A percentile compares a stretch with the other conserved stretches of the same genome.
Evolutionary conservation across 768 basidiomycete genomes (phyloP).

Genomic region (Leccinum pellstonianum): DNA sequence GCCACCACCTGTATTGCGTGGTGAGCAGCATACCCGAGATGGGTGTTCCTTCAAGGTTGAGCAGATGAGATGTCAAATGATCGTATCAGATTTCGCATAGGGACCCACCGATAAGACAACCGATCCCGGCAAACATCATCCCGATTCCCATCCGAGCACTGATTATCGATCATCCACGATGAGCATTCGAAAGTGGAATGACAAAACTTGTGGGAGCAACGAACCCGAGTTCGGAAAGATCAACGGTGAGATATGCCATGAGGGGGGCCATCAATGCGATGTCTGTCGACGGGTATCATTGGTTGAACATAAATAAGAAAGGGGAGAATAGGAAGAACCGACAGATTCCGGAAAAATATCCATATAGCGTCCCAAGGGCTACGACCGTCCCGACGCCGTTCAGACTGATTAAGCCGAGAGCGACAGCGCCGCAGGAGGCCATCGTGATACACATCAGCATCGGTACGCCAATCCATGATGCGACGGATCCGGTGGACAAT

Average conservation of each 20-base stretch:
- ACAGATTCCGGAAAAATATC: conserved; percentile 47
- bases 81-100: not conserved
- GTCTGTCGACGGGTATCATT: conserved; percentile 19
- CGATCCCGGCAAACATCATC: conserved; percentile 14
- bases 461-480: conserved; percentile 42
- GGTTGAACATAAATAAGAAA: not conserved
- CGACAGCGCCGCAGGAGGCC: conserved; percentile 30
- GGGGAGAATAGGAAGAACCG: conserved; percentile 3
- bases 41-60: conserved; percentile 42
- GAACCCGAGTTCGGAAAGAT: conserved; percentile 48
- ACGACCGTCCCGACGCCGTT: conserved; percentile 35
- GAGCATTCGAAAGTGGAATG: not conserved
- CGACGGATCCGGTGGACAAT: conserved; percentile 21
- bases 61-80: not conserved
- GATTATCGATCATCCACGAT: not conserved
- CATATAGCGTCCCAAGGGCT: conserved; percentile 42
- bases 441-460: conserved; percentile 41
- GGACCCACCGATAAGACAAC: conserved; percentile 23
- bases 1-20: conserved; percentile 53
- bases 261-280: conserved; percentile 41
- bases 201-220: conserved; percentile 1
- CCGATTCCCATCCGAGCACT: not conserved
- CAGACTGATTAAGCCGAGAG: conserved; percentile 20
- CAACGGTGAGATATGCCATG: conserved; percentile 11
- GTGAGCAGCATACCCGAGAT: conserved; percentile 56